phyloP scores from a whole-genome alignment of 2,329 filamentous ascomycete species.

The Exophiala mesophila region DNA sequence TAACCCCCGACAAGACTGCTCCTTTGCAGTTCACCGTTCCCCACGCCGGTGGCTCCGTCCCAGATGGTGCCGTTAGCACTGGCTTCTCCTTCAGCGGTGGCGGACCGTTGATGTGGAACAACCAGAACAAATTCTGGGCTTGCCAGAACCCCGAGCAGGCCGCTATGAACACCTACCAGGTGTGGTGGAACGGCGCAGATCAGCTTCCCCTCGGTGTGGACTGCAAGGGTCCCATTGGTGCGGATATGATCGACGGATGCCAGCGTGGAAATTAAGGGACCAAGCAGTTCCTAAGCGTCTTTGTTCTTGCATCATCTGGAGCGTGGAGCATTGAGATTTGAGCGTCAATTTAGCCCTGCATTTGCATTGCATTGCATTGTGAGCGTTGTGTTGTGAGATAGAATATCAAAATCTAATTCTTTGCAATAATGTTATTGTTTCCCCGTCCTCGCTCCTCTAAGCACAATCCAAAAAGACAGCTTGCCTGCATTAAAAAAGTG shows the following conservation, averaged over 20 bases:
- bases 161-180: constrained; percentile 9
- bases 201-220: not conserved
- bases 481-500: too few species aligned
- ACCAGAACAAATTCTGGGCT: constrained; percentile 10
- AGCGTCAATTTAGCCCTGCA: too few species aligned
- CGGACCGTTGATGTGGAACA: constrained; percentile 7
- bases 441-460: too few species aligned
- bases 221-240: constrained; percentile 10
- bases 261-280: not conserved
- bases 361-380: too few species aligned
- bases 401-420: too few species aligned
- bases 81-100: constrained; percentile 6
- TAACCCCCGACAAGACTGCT: constrained; percentile 3
- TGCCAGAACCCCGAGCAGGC: constrained; percentile 9
- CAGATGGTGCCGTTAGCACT: not conserved
- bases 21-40: constrained; percentile 14
- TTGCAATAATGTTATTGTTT: too few species aligned
- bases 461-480: too few species aligned
- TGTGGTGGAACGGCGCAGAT: constrained; percentile 9
- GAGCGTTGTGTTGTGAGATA: too few species aligned
- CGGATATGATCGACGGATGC: not conserved
- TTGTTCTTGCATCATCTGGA: too few species aligned
- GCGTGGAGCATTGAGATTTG: too few species aligned
- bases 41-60: not conserved
- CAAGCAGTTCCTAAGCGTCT: too few species aligned